phyloP scores from a whole-genome alignment of 192 early-diverging fungal species.

The Coemansia sp. region DNA sequence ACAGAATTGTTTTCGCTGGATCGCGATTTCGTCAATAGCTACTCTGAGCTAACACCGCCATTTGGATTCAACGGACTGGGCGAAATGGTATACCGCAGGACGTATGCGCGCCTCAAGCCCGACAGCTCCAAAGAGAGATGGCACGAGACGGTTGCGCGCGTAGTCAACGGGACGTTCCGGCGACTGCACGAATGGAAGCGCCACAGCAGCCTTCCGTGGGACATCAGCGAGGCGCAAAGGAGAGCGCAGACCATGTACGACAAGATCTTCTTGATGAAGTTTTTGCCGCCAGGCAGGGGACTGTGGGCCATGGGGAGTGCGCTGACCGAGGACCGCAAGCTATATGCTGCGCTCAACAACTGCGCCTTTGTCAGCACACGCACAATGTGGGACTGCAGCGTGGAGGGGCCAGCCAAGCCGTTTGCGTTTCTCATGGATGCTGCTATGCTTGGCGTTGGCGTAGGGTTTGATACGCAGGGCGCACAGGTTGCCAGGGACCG shows the following conservation, averaged over 20 bases:
- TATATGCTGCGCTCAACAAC: constrained; percentile 58
- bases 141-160: constrained; percentile 55
- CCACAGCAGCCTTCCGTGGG: constrained; percentile 37
- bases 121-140: constrained; percentile 40
- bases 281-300: constrained; percentile 56
- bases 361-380: constrained; percentile 58
- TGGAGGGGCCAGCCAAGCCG: constrained; percentile 21
- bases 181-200: constrained; percentile 48
- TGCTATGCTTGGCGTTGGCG: constrained; percentile 58
- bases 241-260: constrained; percentile 57
- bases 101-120: constrained; percentile 50
- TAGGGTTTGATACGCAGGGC: constrained; percentile 58
- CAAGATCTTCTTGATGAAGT: constrained; percentile 57
- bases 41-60: constrained; percentile 17
- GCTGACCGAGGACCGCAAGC: constrained; percentile 46
- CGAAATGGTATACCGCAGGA: constrained; percentile 56
- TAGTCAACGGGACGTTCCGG: constrained; percentile 59
- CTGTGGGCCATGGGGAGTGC: constrained; percentile 59
- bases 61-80: constrained; percentile 60
- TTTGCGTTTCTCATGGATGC: constrained; percentile 58
- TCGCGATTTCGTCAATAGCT: constrained; percentile 8
- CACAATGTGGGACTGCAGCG: constrained; percentile 45
- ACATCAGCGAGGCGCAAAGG: constrained; percentile 39
- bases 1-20: neutral
- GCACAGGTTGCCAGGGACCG: neutral